A percentile compares a stretch with the other conserved stretches of the same genome.
These are phyloP conservation scores for Candida multigemmis DNA, from an alignment of 805 yeast species.

Conservation along the genomic window DNA sequence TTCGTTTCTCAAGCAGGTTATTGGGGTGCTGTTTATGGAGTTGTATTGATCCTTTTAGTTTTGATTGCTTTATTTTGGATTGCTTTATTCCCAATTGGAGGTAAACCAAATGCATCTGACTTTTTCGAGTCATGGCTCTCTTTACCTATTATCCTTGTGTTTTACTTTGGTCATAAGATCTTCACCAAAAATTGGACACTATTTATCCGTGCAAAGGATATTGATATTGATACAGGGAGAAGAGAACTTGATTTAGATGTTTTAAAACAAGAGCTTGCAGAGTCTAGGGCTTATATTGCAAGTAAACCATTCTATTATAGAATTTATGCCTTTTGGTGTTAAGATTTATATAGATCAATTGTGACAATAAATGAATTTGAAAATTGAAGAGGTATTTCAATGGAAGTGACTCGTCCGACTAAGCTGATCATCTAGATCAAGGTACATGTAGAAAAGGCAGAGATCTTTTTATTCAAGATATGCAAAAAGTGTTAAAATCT, in stretches of 20 bases:
- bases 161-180: conserved; percentile 22
- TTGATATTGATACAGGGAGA: conserved; percentile 28
- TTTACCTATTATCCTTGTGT: conserved; percentile 18
- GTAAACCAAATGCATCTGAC: conserved; percentile 17
- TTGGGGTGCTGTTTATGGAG: conserved; percentile 45
- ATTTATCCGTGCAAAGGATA: conserved; percentile 17
- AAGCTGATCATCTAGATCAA: no score
- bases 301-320: conserved; percentile 16
- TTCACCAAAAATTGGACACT: conserved; percentile 16
- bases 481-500: no score
- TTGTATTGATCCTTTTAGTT: conserved; percentile 39
- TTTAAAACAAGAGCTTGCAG: conserved; percentile 25
- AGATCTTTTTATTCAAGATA: no score
- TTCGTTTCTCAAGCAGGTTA: conserved; percentile 43
- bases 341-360: no score
- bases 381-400: no score
- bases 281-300: conserved; percentile 17
- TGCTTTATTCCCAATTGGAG: conserved; percentile 52
- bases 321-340: conserved; percentile 22
- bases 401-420: no score
- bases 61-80: conserved; percentile 59
- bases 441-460: no score
- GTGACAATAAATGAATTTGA: no score
- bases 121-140: conserved; percentile 25
- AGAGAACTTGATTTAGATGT: conserved; percentile 21